Percentiles rank a stretch among this genome's conserved stretches.
phyloP scores from a whole-genome alignment of 2,329 filamentous ascomycete genomes.

The Pleoardoris graminearum region DNA sequence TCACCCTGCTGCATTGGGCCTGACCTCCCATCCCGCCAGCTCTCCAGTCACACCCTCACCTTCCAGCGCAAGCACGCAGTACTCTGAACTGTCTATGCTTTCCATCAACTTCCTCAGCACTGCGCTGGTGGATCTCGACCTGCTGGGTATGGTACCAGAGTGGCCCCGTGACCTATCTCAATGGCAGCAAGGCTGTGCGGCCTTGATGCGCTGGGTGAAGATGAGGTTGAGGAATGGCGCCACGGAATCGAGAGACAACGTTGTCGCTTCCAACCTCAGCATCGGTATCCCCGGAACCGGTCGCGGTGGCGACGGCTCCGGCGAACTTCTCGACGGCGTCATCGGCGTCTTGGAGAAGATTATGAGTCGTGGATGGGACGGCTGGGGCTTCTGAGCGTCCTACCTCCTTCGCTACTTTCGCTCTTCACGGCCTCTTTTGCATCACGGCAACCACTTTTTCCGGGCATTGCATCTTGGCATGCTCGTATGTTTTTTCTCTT shows the following conservation, averaged over 20 bases:
- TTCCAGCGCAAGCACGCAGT: constrained; percentile 21
- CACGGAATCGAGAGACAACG: constrained; percentile 19
- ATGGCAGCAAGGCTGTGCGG: constrained; percentile 35
- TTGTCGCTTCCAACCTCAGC: constrained; percentile 6
- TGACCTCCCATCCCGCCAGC: constrained; percentile 14
- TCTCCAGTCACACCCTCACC: constrained; percentile 22
- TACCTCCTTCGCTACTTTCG: background rate
- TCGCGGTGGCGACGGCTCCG: constrained; percentile 26
- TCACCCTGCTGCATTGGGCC: constrained; percentile 16
- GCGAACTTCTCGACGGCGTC: constrained; percentile 37
- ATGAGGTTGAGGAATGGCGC: constrained; percentile 28
- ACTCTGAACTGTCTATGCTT: constrained; percentile 25
- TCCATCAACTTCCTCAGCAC: constrained; percentile 31
- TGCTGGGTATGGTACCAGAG: constrained; percentile 18
- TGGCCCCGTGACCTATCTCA: constrained; percentile 25
- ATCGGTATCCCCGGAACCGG: constrained; percentile 13
- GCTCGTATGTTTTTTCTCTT: constrained; percentile 7
- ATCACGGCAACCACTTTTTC: background rate
- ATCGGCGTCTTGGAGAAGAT: constrained; percentile 36
- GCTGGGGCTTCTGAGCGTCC: constrained; percentile 30
- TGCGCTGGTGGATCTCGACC: constrained; percentile 21
- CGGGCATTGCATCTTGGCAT: constrained; percentile 6
- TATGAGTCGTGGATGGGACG: constrained; percentile 33
- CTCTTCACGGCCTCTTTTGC: background rate
- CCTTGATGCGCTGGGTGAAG: constrained; percentile 40